These are phyloP conservation scores for Beta vulgaris DNA, from an alignment of 148 eudicot species.

Conservation along the genomic window DNA sequence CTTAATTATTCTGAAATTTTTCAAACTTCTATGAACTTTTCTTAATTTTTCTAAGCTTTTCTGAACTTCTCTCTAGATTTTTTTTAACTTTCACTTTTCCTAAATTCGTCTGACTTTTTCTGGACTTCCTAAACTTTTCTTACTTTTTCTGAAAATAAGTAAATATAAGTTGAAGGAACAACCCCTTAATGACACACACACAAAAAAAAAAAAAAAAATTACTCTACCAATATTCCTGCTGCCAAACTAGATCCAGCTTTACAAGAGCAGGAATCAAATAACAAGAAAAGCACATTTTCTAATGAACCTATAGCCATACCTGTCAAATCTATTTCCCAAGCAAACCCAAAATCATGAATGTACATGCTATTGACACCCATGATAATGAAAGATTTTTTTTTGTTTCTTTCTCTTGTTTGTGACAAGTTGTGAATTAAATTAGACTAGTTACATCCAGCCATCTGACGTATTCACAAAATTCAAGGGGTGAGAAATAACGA, in stretches of 20 bases:
- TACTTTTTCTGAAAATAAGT: no score
- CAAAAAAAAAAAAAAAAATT: neutral
- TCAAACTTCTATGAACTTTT: no score
- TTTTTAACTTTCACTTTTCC: no score
- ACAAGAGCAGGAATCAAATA: neutral
- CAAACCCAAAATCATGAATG: slow-evolving; percentile 1
- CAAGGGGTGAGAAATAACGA: neutral
- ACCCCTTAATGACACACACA: no score
- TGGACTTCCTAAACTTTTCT: no score
- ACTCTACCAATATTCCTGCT: neutral
- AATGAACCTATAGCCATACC: neutral
- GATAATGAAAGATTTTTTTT: no score
- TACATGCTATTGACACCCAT: neutral
- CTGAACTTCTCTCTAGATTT: no score
- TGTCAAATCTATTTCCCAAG: neutral
- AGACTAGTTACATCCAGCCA: neutral
- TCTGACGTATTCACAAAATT: neutral
- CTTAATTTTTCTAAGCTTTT: no score
- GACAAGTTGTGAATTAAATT: neutral
- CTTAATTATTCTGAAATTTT: no score
- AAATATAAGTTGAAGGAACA: no score
- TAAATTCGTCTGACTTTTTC: no score
- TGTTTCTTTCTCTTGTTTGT: no score
- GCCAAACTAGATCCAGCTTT: neutral
- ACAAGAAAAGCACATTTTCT: neutral